Conservation (phyloP, 176 grass and related monocot species). For the Avena sativa region DNA sequence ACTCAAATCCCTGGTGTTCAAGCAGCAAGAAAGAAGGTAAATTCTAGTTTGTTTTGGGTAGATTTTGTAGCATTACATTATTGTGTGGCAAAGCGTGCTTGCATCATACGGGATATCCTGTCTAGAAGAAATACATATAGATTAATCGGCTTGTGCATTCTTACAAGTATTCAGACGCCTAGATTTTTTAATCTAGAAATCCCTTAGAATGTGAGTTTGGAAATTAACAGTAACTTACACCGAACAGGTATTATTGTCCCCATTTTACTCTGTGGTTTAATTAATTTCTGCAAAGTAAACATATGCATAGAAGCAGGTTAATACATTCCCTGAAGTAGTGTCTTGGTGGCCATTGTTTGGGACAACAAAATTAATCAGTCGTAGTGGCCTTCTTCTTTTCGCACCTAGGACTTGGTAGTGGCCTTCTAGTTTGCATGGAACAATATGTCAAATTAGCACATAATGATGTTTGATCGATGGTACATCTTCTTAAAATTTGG, state of each 20-base stretch:
- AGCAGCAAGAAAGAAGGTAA: slow-evolving; percentile 47
- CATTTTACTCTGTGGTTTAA: neutral
- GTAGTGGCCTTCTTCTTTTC: neutral
- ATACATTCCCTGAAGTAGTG: neutral
- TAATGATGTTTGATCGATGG: neutral
- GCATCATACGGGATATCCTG: neutral
- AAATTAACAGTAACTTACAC: neutral
- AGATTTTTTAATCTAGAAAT: neutral
- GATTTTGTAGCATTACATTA: slow-evolving; percentile 2
- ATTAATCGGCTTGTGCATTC: neutral
- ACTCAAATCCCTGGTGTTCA: slow-evolving; percentile 7
- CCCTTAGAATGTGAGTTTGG: neutral
- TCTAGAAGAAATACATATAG: neutral
- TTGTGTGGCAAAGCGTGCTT: neutral
- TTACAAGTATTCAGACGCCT: neutral
- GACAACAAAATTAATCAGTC: neutral
- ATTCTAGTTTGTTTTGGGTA: neutral
- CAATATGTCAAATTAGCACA: neutral
- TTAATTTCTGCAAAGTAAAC: neutral
- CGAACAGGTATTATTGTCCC: neutral
- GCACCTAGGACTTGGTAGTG: neutral
- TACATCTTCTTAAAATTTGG: neutral
- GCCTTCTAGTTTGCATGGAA: neutral
- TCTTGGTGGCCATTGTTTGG: neutral
- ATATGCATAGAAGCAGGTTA: neutral